These are phyloP conservation scores for Inga leiocalycina DNA, from an alignment of 306 rosid species.

Conservation along the genomic window DNA sequence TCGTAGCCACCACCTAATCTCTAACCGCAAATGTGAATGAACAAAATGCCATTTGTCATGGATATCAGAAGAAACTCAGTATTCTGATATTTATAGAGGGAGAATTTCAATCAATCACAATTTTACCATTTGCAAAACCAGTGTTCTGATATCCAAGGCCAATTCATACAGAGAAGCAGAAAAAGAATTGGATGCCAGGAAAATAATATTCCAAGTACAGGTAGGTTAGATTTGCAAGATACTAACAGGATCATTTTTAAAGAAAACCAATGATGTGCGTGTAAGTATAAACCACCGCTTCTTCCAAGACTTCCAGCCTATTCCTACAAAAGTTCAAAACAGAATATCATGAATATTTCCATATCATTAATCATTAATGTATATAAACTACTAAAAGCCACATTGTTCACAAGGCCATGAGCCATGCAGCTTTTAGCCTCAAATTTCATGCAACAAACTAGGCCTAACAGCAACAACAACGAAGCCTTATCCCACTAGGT, in stretches of 20 bases:
- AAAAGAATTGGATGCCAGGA: conserved; percentile 11
- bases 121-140: conserved; percentile 8
- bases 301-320: conserved; percentile 99
- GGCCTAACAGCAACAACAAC: not conserved
- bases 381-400: not conserved
- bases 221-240: conserved; percentile 31
- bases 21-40: not conserved
- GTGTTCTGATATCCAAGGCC: not conserved
- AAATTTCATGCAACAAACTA: not conserved
- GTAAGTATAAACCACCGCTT: conserved; percentile 99
- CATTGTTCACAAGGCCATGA: not conserved
- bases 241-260: conserved; percentile 97
- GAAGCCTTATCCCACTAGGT: too few species aligned
- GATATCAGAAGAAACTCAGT: conserved; percentile 13
- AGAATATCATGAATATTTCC: conserved; percentile 24
- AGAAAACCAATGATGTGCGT: conserved; percentile 91
- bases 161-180: conserved; percentile 14
- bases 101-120: conserved; percentile 21
- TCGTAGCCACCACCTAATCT: conserved; percentile 3
- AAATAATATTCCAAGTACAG: not conserved
- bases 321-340: conserved; percentile 64
- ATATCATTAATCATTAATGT: not conserved
- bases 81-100: conserved; percentile 12
- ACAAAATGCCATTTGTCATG: conserved; percentile 6
- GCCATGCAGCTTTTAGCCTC: not conserved